Conservation (phyloP, 257 asterid genomes). For the Euphrasia confusa region DNA sequence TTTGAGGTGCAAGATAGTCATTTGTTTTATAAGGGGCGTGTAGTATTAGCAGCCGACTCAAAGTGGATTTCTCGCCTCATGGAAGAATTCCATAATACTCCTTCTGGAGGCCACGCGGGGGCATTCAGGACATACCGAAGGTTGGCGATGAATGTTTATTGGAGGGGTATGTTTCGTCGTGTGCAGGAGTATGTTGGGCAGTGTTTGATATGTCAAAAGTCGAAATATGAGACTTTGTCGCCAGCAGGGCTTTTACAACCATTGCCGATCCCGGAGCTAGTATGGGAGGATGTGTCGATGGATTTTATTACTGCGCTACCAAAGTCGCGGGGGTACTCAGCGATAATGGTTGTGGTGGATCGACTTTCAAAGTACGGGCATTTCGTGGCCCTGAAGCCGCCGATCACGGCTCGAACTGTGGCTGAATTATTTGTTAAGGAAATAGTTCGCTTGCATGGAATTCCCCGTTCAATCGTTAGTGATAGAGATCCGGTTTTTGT, state of each 20-base stretch:
- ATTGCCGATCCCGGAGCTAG: background rate
- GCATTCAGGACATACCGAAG: background rate
- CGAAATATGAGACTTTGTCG: background rate
- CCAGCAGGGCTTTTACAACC: slow-evolving; percentile 18
- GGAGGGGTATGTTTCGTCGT: background rate
- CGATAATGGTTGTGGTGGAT: slow-evolving; percentile 11
- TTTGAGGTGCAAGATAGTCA: background rate
- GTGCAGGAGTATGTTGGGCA: background rate
- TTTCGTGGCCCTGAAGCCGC: background rate
- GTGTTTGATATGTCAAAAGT: background rate
- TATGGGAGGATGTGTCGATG: slow-evolving; percentile 21
- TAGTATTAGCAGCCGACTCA: background rate
- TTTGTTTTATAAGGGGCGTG: background rate
- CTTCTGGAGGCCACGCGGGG: background rate
- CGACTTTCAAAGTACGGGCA: background rate
- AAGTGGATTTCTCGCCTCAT: background rate
- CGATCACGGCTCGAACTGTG: background rate
- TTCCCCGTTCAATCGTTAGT: background rate
- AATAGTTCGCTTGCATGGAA: background rate
- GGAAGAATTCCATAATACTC: background rate
- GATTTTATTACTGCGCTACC: slow-evolving; percentile 14
- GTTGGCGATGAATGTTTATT: background rate
- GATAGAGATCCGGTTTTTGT: background rate
- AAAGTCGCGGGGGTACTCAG: background rate
- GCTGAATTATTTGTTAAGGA: background rate